Conservation (phyloP, 148 eudicot species). For the Polygonum maritimum region DNA sequence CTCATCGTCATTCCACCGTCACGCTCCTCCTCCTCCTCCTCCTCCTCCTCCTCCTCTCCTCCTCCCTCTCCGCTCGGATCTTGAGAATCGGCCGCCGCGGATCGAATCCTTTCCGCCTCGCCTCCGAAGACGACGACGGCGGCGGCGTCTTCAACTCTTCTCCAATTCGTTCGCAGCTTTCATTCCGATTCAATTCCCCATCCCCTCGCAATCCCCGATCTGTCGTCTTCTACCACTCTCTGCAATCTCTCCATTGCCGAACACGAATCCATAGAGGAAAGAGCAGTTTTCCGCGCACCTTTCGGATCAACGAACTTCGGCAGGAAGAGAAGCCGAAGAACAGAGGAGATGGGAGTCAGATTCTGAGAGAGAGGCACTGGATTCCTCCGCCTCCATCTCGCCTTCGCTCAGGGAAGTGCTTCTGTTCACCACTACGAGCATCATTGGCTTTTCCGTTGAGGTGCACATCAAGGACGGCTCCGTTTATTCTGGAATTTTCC, state of each 20-base stretch:
- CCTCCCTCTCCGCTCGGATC: no score
- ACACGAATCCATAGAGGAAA: not conserved
- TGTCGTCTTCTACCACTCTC: not conserved
- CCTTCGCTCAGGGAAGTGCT: slow-evolving; percentile 43
- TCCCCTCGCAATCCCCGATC: not conserved
- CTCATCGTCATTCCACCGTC: no score
- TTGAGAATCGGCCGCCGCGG: no score
- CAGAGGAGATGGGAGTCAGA: slow-evolving; percentile 10
- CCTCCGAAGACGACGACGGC: no score
- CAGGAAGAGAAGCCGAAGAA: not conserved
- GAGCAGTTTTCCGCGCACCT: not conserved
- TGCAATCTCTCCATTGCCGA: not conserved
- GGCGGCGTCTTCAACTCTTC: no score
- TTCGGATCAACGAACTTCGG: not conserved
- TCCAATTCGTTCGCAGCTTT: not conserved
- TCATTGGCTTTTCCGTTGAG: slow-evolving; percentile 74
- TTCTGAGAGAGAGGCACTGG: not conserved
- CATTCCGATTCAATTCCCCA: not conserved
- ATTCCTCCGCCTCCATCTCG: slow-evolving; percentile 7
- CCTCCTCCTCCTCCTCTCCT: no score
- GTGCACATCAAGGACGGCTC: slow-evolving; percentile 75
- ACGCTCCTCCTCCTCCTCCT: no score
- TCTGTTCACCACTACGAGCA: slow-evolving; percentile 59
- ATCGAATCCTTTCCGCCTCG: no score
- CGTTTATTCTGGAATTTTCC: slow-evolving; percentile 70